Evolutionary conservation across 1,139 yeast genomes (phyloP), one percentile per base, ranked within the genome.

Genomic region (Kluyveromyces sp.): DNA sequence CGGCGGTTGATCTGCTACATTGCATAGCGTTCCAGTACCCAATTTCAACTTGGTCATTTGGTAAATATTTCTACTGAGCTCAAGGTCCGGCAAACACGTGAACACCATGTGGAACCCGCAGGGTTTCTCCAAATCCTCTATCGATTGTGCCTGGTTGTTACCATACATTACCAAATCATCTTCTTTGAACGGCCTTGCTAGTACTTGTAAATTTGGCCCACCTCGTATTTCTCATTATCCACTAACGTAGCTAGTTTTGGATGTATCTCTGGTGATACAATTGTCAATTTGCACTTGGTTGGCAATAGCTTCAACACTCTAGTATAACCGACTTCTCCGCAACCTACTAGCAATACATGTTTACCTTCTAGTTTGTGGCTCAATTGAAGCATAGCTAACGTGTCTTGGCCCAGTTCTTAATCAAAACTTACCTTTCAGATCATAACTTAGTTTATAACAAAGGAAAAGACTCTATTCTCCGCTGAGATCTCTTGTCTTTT

Each of bases 1-100:
- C 3, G 57, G 55, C 5, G 67, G 67, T 15, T 59, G 57, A 45
- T 64, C 68, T 4, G 67, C 67, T 7, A 64, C 66, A 42, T 64
- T 64, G 33, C 64, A 56, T 45, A 59, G 42, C 40, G 61, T 63
- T 31, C 58, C 59, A 4, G 50, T 45, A 7, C 66, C 66, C 37
- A 53, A 58, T 25, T 44, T 43, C 10, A 42, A 26, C 32, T 56
- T 58, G n/a, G 58, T 51, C 37, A 57, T 51, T 7, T 48, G 43
- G 44, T 60, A 61, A 3, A 63, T 54, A 21, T 47, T 46, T 40
- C 56, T 55, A 10, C 66, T 58, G 33, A 53, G 39, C 3, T 29
- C 35, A 6, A 47, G 52, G 44, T 62, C 56, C 10, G 65, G 61
- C 5, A 64, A 55, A 37, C 66, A 62, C 1, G 62, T 58, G 34